Conservation (phyloP, 495 filamentous ascomycete genomes). For the Articulospora tetracladia region DNA sequence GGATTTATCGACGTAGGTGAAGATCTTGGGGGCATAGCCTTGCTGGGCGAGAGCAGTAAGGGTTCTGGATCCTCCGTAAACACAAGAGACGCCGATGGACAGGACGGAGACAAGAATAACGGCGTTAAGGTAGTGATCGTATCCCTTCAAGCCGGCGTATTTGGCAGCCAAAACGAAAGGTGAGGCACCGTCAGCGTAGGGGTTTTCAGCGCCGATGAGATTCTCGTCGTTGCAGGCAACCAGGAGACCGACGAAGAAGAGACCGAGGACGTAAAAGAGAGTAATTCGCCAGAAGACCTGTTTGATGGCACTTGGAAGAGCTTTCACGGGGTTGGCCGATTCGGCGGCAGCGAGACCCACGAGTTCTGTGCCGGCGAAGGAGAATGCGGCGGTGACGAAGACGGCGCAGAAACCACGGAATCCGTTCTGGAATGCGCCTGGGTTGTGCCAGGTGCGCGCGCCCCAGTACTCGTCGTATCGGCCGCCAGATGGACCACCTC, state of each 20-base stretch:
- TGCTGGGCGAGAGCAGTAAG: constrained; percentile 84
- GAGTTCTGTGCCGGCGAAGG: constrained; percentile 91
- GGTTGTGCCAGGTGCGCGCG: constrained; percentile 60
- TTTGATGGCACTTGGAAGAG: constrained; percentile 83
- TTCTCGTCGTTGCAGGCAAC: constrained; percentile 62
- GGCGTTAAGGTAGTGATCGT: constrained; percentile 83
- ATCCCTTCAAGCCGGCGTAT: constrained; percentile 70
- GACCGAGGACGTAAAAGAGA: constrained; percentile 79
- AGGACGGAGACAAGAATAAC: constrained; percentile 89
- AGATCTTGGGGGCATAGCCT: constrained; percentile 69
- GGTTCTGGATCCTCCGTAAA: constrained; percentile 85
- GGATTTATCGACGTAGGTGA: constrained; percentile 79
- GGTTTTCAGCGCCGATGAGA: constrained; percentile 49
- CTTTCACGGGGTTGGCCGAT: constrained; percentile 81
- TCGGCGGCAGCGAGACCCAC: constrained; percentile 89
- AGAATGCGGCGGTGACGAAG: constrained; percentile 89
- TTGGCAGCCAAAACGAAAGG: constrained; percentile 91
- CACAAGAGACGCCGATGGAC: constrained; percentile 80
- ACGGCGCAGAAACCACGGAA: constrained; percentile 94
- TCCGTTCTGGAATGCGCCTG: constrained; percentile 83
- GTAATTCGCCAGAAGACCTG: constrained; percentile 96
- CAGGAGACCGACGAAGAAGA: constrained; percentile 68
- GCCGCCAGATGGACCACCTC: constrained; percentile 22
- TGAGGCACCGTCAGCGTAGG: constrained; percentile 54
- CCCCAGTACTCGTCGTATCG: constrained; percentile 53